phyloP scores from a whole-genome alignment of 1,139 yeast species.

The Saccharomyces hybrid region DNA sequence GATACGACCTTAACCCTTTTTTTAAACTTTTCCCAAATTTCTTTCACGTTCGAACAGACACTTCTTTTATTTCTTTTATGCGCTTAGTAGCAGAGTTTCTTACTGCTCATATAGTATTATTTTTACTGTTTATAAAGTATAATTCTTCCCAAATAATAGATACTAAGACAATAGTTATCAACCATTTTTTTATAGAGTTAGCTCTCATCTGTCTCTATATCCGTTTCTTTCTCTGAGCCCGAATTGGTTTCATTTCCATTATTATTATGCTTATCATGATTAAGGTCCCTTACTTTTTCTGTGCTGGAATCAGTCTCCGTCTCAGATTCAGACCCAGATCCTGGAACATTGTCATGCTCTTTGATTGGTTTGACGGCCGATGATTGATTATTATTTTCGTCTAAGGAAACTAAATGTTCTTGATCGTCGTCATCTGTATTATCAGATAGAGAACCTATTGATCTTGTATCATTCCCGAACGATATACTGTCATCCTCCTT shows the following conservation, averaged over 20 bases:
- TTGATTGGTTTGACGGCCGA: not conserved
- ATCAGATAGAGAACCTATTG: not conserved
- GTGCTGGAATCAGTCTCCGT: not conserved
- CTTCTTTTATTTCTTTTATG: not conserved
- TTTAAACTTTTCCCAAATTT: not conserved
- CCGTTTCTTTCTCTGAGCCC: not conserved
- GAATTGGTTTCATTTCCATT: not conserved
- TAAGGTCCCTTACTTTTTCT: not conserved
- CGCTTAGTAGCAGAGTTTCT: not conserved
- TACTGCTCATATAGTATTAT: not conserved
- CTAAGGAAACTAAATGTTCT: constrained; percentile 2
- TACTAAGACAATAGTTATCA: not conserved
- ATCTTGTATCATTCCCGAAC: not conserved
- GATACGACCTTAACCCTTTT: not conserved
- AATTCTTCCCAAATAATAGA: not conserved
- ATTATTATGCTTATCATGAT: not conserved
- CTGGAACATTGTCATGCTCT: constrained; percentile 4
- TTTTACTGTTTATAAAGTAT: not conserved
- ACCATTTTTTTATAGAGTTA: not conserved
- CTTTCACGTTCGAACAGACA: not conserved
- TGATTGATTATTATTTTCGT: not conserved
- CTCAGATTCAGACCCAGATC: constrained; percentile 11
- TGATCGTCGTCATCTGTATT: not conserved
- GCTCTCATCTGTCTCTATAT: not conserved
- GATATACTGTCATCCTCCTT: not conserved